These are phyloP conservation scores for Eucommia ulmoides DNA, from an alignment of 257 asterid species.

Conservation along the genomic window DNA sequence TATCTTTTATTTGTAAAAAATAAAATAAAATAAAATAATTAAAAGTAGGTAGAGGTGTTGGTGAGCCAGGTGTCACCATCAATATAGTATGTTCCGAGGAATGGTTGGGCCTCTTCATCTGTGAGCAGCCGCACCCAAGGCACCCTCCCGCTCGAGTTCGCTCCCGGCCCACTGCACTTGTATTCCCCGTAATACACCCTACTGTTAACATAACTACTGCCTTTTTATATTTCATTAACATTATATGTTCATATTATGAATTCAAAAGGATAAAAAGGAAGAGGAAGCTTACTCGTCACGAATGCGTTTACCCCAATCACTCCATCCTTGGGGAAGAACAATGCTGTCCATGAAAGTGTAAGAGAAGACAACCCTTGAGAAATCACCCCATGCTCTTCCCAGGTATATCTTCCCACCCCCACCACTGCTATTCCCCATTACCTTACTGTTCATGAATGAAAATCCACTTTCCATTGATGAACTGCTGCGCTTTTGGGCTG, in stretches of 20 bases:
- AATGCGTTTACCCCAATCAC: slow-evolving; percentile 97
- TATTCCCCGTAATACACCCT: slow-evolving; percentile 85
- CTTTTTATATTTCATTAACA: no score
- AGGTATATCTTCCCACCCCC: slow-evolving; percentile 73
- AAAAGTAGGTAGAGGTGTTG: slow-evolving; percentile 10
- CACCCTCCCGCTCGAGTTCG: slow-evolving; percentile 61
- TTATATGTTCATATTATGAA: no score
- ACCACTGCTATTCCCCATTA: no score
- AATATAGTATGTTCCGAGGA: slow-evolving; percentile 30
- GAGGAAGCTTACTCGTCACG: no score
- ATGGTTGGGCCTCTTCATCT: slow-evolving; percentile 61
- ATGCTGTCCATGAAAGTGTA: slow-evolving; percentile 85
- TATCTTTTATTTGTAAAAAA: no score
- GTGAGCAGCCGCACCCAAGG: slow-evolving; percentile 89
- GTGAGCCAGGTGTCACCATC: slow-evolving; percentile 42
- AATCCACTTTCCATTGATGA: slow-evolving; percentile 84
- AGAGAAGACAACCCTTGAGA: slow-evolving; percentile 83
- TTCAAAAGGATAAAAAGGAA: no score
- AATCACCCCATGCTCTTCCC: slow-evolving; percentile 96
- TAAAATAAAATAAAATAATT: not conserved
- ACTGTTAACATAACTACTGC: no score
- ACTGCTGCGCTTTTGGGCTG: slow-evolving; percentile 87
- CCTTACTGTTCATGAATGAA: slow-evolving; percentile 71
- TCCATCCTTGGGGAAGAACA: slow-evolving; percentile 76
- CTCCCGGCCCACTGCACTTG: slow-evolving; percentile 92